Evolutionary conservation across 352 stramenopile species (phyloP).

Genomic region (Pythium insidiosum): DNA sequence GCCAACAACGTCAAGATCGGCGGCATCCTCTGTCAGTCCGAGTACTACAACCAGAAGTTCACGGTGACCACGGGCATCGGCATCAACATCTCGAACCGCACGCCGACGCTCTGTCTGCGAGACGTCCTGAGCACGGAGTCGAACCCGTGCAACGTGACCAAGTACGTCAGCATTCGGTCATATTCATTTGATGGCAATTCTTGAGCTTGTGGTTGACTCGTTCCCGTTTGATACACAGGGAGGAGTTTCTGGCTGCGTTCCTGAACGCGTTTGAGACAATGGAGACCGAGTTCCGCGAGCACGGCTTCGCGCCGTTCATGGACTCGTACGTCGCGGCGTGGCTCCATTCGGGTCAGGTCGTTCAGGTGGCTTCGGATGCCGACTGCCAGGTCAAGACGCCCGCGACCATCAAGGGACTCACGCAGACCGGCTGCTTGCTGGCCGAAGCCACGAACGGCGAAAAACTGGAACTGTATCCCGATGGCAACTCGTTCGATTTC

Average conservation of each 20-base stretch:
- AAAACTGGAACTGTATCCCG: constrained; percentile 80
- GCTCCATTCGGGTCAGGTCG: constrained; percentile 80
- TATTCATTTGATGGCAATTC: too few species aligned
- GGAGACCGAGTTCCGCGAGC: constrained; percentile 67
- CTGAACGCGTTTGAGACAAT: constrained; percentile 85
- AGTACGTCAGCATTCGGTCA: too few species aligned
- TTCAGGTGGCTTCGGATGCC: constrained; percentile 53
- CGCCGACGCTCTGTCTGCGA: constrained; percentile 83
- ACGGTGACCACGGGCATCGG: constrained; percentile 82
- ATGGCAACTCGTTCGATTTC: constrained; percentile 89
- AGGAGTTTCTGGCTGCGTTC: constrained; percentile 83
- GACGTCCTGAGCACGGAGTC: constrained; percentile 60
- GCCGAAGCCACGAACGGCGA: constrained; percentile 48
- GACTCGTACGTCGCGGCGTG: constrained; percentile 73
- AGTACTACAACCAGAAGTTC: constrained; percentile 74
- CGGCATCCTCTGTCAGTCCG: constrained; percentile 86
- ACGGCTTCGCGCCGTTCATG: constrained; percentile 84
- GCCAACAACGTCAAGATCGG: constrained; percentile 85
- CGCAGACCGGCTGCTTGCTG: constrained; percentile 68
- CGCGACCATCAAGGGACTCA: constrained; percentile 74
- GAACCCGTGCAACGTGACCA: constrained; percentile 58
- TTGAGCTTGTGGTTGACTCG: too few species aligned
- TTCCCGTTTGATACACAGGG: constrained; percentile 25
- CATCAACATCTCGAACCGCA: constrained; percentile 86
- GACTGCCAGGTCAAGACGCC: constrained; percentile 28